phyloP scores from a whole-genome alignment of 1,139 yeast species.

The Saccharomyces pastorianus region DNA sequence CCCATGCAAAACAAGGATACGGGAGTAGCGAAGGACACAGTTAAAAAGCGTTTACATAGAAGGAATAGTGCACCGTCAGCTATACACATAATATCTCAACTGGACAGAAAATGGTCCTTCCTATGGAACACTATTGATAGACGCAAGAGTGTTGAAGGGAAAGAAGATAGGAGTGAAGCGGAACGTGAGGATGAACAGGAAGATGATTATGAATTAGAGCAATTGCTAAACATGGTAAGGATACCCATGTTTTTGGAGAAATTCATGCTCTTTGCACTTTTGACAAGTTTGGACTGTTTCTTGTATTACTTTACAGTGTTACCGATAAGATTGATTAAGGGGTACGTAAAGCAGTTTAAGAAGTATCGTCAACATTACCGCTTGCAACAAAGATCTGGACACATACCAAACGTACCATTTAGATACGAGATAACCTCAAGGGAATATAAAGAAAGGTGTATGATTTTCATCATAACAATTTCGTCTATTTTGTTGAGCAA shows the following conservation, averaged over 20 bases:
- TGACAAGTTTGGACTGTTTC: slow-evolving; percentile 72
- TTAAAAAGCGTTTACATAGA: not conserved
- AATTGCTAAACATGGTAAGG: slow-evolving; percentile 50
- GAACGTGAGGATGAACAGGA: slow-evolving; percentile 20
- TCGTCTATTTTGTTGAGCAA: slow-evolving; percentile 36
- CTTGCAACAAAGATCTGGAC: not conserved
- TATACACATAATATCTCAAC: not conserved
- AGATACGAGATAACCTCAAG: slow-evolving; percentile 5
- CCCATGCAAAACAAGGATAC: not conserved
- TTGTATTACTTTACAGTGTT: slow-evolving; percentile 67
- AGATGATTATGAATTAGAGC: slow-evolving; percentile 39
- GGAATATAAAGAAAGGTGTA: slow-evolving; percentile 19
- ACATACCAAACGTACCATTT: not conserved
- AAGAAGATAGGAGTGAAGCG: slow-evolving; percentile 5
- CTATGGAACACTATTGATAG: slow-evolving; percentile 1
- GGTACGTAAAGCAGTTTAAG: slow-evolving; percentile 1
- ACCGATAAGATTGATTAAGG: slow-evolving; percentile 51
- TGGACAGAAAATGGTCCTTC: not conserved
- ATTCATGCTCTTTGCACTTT: slow-evolving; percentile 67
- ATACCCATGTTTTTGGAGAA: slow-evolving; percentile 65
- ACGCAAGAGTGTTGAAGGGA: not conserved
- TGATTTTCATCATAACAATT: slow-evolving; percentile 24
- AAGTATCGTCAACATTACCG: not conserved
- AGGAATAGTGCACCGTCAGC: not conserved
- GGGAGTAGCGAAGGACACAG: not conserved